Evolutionary conservation across 2,329 filamentous ascomycete species (phyloP), one percentile per base, ranked within the genome.

Genomic region (Bipolaris bicolor): DNA sequence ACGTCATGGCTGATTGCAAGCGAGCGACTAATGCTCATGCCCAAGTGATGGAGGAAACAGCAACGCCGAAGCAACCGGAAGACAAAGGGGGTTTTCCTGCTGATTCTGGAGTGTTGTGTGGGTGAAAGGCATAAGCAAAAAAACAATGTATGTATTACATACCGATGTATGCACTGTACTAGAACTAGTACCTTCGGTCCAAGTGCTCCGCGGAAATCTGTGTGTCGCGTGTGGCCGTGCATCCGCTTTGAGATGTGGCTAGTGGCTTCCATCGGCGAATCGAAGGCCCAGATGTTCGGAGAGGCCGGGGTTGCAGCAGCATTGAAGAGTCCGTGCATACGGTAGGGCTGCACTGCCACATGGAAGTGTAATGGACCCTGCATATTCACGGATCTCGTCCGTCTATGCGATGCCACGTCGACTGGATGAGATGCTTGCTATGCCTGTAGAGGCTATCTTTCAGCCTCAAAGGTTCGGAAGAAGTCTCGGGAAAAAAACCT

Each of bases 1-100:
- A 70, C 71, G 69, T 71, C 70, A 72, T 70, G 34, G 57, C 48
- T 37, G 31, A 16, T 44, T 36, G 3, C 57, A 61, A 63, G 63
- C 61, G 61, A 59, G 9, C 9, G 22, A 52, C 54, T 66, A 57
- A 57, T 39, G 31, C 55, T 50, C 5, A 37, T 52, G 39, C 33
- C 10, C 39, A 37, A 44, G 43, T 37, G 36, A 49, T 48, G 34
- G 40, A 56, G 15, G 13, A 48, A 26, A 43, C 31, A 47, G 49
- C 52, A 55, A 44, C 18, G 24, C 16, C 22, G 53, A 45, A 44
- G 50, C 37, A 6, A 43, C 15, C 24, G 18, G 22, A 37, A 34
- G 1, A 34, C 40, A 36, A 20, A 16, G n/a, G 46, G 13, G 31
- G 11, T 18, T 46, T n/a, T n/a, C 26, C 13, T 22, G 31, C 43